Evolutionary conservation across 1,139 yeast genomes (phyloP), one percentile per base, ranked within the genome.

Genomic region (Scheffersomyces titani): DNA sequence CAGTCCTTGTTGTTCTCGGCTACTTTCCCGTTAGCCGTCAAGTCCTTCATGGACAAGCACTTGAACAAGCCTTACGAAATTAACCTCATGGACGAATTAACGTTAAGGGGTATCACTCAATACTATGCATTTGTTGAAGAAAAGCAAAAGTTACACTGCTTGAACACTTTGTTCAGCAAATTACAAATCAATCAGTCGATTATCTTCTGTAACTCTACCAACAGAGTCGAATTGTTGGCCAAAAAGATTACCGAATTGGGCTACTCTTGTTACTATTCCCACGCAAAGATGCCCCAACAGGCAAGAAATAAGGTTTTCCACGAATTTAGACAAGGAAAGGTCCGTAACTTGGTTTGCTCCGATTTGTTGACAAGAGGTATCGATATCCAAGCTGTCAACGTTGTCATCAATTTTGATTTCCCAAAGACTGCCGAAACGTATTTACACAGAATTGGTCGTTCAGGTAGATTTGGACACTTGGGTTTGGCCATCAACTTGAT

Each of bases 241-340:
- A 92, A 92, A 70, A 94, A 94, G 71, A 94, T 94, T 69, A 93
- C 98, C 44, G 99, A 94, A 71, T 83, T 96, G 61, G 98, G 98
- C 55, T 94, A 89, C 73, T 94, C 99, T 5, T 94, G 99, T 81
- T 94, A 89, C 76, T 96, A 92, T 73, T 91, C 97, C 24, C 99
- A 94, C 73, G 98, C 99, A 11, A 90, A 88, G 73, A 96, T 94
- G 99, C 94, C 97, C 47, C 99, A 96, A 78, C 89, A 89, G 61
- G 97, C 96, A 57, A 90, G 99, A 83, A 96, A 94, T 79, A 91
- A 93, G 73, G 99, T 94, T 13, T 96, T 94, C 84, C 99, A 94
- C 72, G 99, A 94, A 73, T 96, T 94, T 75, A 90, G 99, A 82
- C 97, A 92, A 75, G 99, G 99, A 55, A 93, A 92, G 73, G 97